Evolutionary conservation across 495 filamentous ascomycete species (phyloP).

Genomic region (Aspergillus heteromorphus): DNA sequence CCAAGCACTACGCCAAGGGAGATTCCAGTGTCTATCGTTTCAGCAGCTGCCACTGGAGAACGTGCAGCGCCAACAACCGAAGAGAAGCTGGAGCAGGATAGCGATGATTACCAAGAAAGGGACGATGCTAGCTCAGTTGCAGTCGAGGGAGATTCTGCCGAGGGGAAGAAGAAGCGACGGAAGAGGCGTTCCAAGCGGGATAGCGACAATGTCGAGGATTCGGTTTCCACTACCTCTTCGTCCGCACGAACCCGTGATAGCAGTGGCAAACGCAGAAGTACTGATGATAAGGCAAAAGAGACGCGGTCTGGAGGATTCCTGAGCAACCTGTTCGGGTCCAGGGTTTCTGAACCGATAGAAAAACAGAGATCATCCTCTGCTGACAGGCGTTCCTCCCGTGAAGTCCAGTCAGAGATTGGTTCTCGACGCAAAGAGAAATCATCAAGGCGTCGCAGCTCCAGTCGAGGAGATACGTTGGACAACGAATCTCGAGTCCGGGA

Average conservation of each 20-base stretch:
- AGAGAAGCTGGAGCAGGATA: constrained; percentile 18
- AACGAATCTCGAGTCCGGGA: constrained; percentile 16
- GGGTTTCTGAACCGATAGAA: constrained; percentile 29
- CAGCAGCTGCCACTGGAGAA: constrained; percentile 18
- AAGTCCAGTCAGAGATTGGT: constrained; percentile 35
- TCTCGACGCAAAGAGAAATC: constrained; percentile 38
- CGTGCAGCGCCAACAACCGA: constrained; percentile 16
- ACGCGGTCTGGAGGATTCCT: constrained; percentile 32
- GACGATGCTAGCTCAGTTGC: constrained; percentile 9
- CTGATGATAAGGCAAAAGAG: constrained; percentile 28
- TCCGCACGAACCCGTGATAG: constrained; percentile 26
- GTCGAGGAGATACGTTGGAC: constrained; percentile 23
- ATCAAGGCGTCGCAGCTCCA: constrained; percentile 32
- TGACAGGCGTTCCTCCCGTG: constrained; percentile 31
- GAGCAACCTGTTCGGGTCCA: constrained; percentile 35
- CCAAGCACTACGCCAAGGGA: constrained; percentile 11
- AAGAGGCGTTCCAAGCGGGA: constrained; percentile 30
- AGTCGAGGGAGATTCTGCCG: constrained; percentile 12
- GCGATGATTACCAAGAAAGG: constrained; percentile 19
- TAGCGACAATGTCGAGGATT: constrained; percentile 30
- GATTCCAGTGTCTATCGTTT: constrained; percentile 21
- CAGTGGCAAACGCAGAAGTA: constrained; percentile 24
- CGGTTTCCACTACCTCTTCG: constrained; percentile 31
- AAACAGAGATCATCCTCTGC: constrained; percentile 28
- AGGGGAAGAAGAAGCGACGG: constrained; percentile 21